Percentiles rank a stretch among this genome's conserved stretches.
Evolutionary conservation across 148 eudicot genomes (phyloP).

Genomic region (Salicornia ramosissima): DNA sequence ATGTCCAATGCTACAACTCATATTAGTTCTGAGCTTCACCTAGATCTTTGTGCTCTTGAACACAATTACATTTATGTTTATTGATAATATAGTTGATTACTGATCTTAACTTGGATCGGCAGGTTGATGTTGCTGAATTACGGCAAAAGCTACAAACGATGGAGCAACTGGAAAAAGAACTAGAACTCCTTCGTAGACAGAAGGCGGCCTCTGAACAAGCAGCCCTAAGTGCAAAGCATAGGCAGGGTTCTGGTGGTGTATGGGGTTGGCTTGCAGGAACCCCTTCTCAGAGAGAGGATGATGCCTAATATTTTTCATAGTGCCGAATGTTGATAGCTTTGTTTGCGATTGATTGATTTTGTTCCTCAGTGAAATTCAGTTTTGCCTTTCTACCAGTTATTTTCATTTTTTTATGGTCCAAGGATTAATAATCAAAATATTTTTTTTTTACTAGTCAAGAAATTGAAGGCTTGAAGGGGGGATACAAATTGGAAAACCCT

Average conservation of each 20-base stretch:
- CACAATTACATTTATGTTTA: neutral
- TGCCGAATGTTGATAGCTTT: constrained; percentile 15
- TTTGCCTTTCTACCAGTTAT: constrained; percentile 10
- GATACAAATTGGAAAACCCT: constrained; percentile 13
- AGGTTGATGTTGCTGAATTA: constrained; percentile 96
- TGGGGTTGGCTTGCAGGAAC: constrained; percentile 98
- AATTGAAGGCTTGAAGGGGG: constrained; percentile 9
- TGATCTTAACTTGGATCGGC: constrained; percentile 20
- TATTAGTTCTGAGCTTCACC: neutral
- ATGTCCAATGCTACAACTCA: neutral
- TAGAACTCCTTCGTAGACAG: constrained; percentile 86
- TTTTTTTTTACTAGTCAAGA: constrained; percentile 11
- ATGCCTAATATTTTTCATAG: constrained; percentile 29
- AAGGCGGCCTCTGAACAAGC: constrained; percentile 97
- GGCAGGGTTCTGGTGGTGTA: constrained; percentile 78
- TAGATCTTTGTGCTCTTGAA: neutral
- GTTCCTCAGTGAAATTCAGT: constrained; percentile 18
- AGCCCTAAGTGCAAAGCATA: constrained; percentile 59
- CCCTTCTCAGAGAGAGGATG: constrained; percentile 48
- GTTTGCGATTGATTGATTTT: constrained; percentile 19
- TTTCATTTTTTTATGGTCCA: constrained; percentile 2
- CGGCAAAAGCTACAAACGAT: constrained; percentile 86
- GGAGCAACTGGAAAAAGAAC: constrained; percentile 88
- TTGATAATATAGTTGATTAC: neutral
- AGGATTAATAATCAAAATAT: constrained; percentile 14